Base-by-base conservation (phyloP, 306 rosid genomes). In the Luffa acutangula region DNA sequence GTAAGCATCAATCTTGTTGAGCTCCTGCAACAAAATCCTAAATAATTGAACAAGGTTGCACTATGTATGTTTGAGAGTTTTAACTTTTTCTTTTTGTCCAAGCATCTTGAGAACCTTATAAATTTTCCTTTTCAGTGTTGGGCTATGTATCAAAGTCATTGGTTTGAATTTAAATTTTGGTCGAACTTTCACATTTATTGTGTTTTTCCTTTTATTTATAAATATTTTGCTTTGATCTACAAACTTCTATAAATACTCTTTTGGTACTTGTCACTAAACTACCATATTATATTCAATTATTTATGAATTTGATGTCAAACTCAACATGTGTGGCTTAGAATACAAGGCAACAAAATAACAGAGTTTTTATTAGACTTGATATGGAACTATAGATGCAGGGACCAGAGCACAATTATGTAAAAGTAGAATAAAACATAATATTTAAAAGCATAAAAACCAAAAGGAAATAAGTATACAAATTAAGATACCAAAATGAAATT, bases 1-100 rank as follows among this genome's bases (percentile, higher is more conserved):
- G 69, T 91, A 93, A 48, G 92, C 93, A 72, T 84, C 88, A 52
- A 88, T 84, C 85, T 88, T 73, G 15, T 49, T 15, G 13, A 73
- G 25, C 14, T 73, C 25, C 59, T 73, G 11, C 60, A 73, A 12
- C 4, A 4, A n/a, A 18, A 41, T 36, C 15, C n/a, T 14, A 33
- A 31, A 59, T 31, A 63, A 63, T 34, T 31, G 41, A 63, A 25
- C 3, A 49, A 62, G 37, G 41, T 10, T 62, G 39, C 42, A 54
- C 56, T 13, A 51, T 13, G 10, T 45, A 6, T 45, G 48, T 45
- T 5, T n/a, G 14, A 58, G 34, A 20, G 5, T 48, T 48, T 11
- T 49, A 39, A 3, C 42, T 49, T 49, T 49, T 49, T 49, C 17
- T 12, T 49, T 45, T 49, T 12, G 53, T 11, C 4, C 15, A 14